Percentiles rank a stretch among this genome's conserved stretches.
Evolutionary conservation across 2,329 filamentous ascomycete species (phyloP).

Genomic region (Macrophomina pseudophaseolina): DNA sequence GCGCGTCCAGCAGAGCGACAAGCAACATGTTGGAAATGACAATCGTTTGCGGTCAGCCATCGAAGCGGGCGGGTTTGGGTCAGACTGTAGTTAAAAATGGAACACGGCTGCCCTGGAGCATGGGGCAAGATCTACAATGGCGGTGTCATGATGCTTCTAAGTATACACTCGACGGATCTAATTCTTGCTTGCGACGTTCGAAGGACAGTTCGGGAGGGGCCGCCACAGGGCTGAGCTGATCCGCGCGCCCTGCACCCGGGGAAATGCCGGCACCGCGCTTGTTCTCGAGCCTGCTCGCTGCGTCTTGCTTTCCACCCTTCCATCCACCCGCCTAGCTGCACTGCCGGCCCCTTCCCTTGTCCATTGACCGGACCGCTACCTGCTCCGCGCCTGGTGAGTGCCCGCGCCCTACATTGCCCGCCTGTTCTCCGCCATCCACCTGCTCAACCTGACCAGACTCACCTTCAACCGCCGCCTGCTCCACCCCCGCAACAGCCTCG

Average conservation of each 20-base stretch:
- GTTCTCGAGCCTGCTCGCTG: neutral
- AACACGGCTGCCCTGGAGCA: neutral
- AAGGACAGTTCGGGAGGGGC: constrained; percentile 7
- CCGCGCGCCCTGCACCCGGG: neutral
- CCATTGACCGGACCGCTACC: neutral
- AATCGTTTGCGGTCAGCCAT: neutral
- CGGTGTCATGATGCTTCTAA: constrained; percentile 14
- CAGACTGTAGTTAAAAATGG: neutral
- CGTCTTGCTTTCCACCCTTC: constrained; percentile 1
- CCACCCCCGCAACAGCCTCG: constrained; percentile 2
- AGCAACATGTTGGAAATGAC: neutral
- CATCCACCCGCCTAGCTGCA: neutral
- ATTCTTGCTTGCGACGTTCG: constrained; percentile 11
- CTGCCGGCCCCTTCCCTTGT: neutral
- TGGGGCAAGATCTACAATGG: constrained; percentile 14
- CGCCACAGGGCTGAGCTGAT: constrained; percentile 1
- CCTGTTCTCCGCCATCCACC: neutral
- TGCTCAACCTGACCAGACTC: neutral
- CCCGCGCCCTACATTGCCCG: neutral
- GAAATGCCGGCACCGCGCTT: neutral
- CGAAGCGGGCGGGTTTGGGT: neutral
- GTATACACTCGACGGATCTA: constrained; percentile 10
- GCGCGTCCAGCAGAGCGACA: neutral
- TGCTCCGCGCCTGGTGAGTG: neutral
- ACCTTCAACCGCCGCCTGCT: constrained; percentile 22